Conservation (phyloP, 179 eudicot species). For the Heliamphora pulchella region DNA sequence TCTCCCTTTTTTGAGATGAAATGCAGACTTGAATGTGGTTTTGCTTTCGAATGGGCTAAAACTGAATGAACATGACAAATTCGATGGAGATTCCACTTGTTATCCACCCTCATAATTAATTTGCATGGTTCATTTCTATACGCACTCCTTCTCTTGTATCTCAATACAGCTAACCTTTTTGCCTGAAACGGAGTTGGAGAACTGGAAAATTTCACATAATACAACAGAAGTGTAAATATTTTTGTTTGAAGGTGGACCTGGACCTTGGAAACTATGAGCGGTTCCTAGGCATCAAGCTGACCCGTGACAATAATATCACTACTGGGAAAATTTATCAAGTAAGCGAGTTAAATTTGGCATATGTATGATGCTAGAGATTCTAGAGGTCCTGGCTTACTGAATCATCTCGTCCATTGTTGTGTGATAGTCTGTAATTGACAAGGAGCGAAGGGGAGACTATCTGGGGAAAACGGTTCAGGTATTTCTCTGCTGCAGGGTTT, state of each 20-base stretch:
- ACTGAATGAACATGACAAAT: background rate
- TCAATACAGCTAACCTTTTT: background rate
- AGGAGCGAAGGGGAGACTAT: constrained; percentile 95
- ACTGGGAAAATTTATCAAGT: constrained; percentile 98
- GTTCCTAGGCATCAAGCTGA: constrained; percentile 79
- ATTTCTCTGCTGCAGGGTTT: constrained; percentile 4
- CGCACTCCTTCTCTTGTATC: background rate
- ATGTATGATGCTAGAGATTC: background rate
- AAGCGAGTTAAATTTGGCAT: constrained; percentile 16
- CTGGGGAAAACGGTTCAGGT: constrained; percentile 99
- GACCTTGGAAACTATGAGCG: constrained; percentile 99
- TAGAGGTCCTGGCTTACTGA: constrained; percentile 12
- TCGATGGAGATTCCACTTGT: background rate
- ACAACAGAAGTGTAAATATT: background rate
- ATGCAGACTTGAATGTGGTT: background rate
- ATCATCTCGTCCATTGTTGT: constrained; percentile 16
- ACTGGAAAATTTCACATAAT: constrained; percentile 12
- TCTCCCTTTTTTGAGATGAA: too few relatives aligned
- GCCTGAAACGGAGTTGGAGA: background rate
- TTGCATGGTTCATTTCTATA: too few relatives aligned
- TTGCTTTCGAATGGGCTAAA: background rate
- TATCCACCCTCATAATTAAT: too few relatives aligned
- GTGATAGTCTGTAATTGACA: constrained; percentile 72
- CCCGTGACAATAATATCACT: constrained; percentile 90
- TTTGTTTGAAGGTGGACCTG: constrained; percentile 72